Conservation (phyloP, 2,329 filamentous ascomycete genomes). For the Hysterium pulicare region DNA sequence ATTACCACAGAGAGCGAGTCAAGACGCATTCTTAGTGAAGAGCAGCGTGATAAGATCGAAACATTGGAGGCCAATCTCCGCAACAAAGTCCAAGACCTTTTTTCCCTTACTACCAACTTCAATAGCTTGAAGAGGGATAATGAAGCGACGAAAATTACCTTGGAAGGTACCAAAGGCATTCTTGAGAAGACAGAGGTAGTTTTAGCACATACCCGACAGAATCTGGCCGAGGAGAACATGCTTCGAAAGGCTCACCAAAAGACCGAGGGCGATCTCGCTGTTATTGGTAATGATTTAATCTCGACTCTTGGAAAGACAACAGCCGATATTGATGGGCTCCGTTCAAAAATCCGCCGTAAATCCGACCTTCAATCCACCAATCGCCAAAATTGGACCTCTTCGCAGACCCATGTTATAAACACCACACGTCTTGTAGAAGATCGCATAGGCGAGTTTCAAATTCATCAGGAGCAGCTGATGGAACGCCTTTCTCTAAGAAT, state of each 20-base stretch:
- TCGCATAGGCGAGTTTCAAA: slow-evolving; percentile 68
- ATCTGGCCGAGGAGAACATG: slow-evolving; percentile 73
- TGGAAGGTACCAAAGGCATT: slow-evolving; percentile 77
- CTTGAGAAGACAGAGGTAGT: slow-evolving; percentile 87
- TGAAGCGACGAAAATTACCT: slow-evolving; percentile 66
- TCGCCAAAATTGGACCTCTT: slow-evolving; percentile 71
- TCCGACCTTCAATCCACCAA: slow-evolving; percentile 81
- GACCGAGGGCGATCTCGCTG: slow-evolving; percentile 74
- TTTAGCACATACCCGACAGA: slow-evolving; percentile 70
- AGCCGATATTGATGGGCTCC: slow-evolving; percentile 73
- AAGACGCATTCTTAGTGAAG: slow-evolving; percentile 82
- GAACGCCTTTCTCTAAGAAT: slow-evolving; percentile 66
- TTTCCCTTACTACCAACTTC: slow-evolving; percentile 80
- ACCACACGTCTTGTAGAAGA: slow-evolving; percentile 75
- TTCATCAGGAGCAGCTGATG: slow-evolving; percentile 70
- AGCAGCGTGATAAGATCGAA: slow-evolving; percentile 88
- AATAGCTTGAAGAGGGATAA: slow-evolving; percentile 87
- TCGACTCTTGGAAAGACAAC: slow-evolving; percentile 75
- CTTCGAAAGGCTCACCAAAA: slow-evolving; percentile 80
- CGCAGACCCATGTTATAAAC: slow-evolving; percentile 70
- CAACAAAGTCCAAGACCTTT: slow-evolving; percentile 91
- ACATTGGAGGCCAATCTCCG: slow-evolving; percentile 86
- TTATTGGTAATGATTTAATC: slow-evolving; percentile 72
- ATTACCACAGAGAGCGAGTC: slow-evolving; percentile 92
- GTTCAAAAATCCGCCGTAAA: slow-evolving; percentile 81